Base-by-base conservation (phyloP, 1,139 yeast species). In the Kurtzmaniella natalensis region DNA sequence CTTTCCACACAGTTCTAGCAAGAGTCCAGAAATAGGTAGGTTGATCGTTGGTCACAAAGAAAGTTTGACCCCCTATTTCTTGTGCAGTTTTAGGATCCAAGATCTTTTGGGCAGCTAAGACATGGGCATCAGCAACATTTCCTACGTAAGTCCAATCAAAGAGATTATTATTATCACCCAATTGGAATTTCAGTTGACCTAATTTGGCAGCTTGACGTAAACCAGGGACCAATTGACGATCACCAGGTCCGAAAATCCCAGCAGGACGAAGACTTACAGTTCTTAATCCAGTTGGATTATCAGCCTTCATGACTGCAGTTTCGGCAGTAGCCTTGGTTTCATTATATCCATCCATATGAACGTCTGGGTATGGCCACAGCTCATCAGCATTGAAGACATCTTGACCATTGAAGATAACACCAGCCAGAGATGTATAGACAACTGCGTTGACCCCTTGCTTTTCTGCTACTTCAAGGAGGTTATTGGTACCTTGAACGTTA, bases 111-210 rank as follows among this genome's bases (percentile, higher is more conserved):
- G 96, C 94, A 1, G 97, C 98, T 36, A 92, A 66, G 7, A 92
- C 88, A 58, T 94, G 99, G 5, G 96, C 82, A 60, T 88, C 95
- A 0, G 98, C 98, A 16, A 94, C 97, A 57, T 94, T 94, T n/a
- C 96, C 97, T n/a, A 84, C 98, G 51, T 88, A 94, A 0, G 97
- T 88, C 83, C 95, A 88, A 55, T 94, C 99, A 51, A 92, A 94
- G 39, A 94, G 62, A 53, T 92, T 92, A 56, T 84, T 78, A 59
- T 94, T 94, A 56, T 86, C 92, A 44, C 99, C 98, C 33, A 94
- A 70, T 59, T 94, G 98, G 58, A 86, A 87, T 57, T 83, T 84
- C 23, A 92, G 83, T 57, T 92, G 97, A 11, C 95, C 95, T 38
- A 78, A 65, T 43, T 73, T 72, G 3, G 95, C 92, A 32, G 88